These are phyloP conservation scores for Chamaecrista fasciculata DNA, from an alignment of 306 rosid genomes.

Conservation along the genomic window DNA sequence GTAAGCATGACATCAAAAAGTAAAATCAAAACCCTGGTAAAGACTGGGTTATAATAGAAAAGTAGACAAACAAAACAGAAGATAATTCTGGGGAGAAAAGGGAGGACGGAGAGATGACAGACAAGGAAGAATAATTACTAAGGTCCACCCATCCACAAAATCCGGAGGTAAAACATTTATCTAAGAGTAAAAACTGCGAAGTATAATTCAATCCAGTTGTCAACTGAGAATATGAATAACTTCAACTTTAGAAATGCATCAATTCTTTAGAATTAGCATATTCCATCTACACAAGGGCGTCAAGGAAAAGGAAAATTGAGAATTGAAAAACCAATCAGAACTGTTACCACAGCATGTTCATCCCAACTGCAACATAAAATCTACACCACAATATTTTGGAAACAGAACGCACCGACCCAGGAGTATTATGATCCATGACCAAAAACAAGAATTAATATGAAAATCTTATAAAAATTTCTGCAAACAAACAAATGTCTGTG, in stretches of 20 bases:
- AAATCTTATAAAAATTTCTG: background rate
- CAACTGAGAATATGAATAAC: background rate
- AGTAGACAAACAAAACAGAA: background rate
- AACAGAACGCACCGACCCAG: background rate
- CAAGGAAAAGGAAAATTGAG: background rate
- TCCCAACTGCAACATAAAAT: background rate
- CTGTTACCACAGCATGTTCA: background rate
- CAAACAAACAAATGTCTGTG: background rate
- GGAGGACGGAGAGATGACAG: background rate
- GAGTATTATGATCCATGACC: background rate
- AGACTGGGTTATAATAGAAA: background rate
- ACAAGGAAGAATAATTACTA: background rate
- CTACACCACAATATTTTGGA: background rate
- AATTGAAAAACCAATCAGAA: background rate
- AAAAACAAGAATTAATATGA: background rate
- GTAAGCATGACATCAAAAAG: background rate
- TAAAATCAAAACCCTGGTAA: background rate
- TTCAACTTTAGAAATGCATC: background rate
- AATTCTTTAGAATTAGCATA: background rate
- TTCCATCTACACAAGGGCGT: background rate
- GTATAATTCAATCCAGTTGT: background rate
- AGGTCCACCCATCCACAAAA: background rate
- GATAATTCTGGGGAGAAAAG: background rate
- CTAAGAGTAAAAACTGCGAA: background rate
- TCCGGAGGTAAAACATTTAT: background rate